These are phyloP conservation scores for Actinidia arguta DNA, from an alignment of 179 eudicot genomes.

Conservation along the genomic window DNA sequence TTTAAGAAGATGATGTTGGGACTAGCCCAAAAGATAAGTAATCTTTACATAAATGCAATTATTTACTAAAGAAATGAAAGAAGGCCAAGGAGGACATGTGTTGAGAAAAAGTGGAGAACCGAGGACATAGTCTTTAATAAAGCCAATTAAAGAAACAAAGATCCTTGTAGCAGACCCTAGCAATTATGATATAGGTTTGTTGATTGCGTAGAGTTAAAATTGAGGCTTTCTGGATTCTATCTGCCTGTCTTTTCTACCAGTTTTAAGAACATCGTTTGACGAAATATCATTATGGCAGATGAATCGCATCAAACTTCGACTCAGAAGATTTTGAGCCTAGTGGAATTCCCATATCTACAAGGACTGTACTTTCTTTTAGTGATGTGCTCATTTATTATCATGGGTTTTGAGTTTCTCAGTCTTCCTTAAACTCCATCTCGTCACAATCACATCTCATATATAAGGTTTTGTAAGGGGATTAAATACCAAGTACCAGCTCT, in stretches of 20 bases:
- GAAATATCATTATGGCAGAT: background rate
- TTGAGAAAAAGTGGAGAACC: background rate
- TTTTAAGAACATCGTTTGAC: background rate
- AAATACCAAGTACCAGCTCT: too few relatives aligned
- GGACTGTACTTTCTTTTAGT: background rate
- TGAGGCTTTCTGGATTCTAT: background rate
- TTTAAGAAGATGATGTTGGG: too few relatives aligned
- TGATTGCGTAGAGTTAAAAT: background rate
- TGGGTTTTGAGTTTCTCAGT: background rate
- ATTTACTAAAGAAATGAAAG: too few relatives aligned
- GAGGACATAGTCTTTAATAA: background rate
- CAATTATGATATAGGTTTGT: background rate
- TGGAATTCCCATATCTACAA: background rate
- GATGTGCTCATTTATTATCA: background rate
- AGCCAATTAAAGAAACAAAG: background rate
- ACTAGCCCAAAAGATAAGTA: too few relatives aligned
- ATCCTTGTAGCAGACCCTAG: background rate
- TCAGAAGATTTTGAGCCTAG: background rate
- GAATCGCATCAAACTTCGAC: background rate
- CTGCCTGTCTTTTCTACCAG: background rate
- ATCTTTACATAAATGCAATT: too few relatives aligned
- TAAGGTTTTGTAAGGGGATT: too few relatives aligned
- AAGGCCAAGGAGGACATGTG: background rate
- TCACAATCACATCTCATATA: background rate
- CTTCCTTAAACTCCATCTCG: background rate